These are phyloP conservation scores for Cryptosporidium sp. DNA, from an alignment of 169 alveolate genomes.

Conservation along the genomic window DNA sequence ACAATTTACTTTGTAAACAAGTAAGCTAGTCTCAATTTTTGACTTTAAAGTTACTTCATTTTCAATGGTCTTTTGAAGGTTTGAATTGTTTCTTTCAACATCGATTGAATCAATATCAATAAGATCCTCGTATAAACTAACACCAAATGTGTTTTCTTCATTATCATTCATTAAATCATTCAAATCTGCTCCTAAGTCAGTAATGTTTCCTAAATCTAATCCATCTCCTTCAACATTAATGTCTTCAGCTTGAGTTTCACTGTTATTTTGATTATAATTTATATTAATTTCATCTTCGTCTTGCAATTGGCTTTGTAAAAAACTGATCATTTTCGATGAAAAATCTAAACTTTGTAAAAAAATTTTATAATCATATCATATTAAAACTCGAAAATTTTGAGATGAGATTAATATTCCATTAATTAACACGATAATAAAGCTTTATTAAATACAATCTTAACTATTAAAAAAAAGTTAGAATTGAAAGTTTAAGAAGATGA, in stretches of 20 bases:
- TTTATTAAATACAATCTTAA: too few relatives aligned
- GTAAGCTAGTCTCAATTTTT: constrained; percentile 32
- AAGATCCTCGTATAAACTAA: constrained; percentile 64
- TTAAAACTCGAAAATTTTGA: background rate
- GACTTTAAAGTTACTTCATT: constrained; percentile 43
- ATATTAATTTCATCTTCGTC: background rate
- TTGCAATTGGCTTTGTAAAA: background rate
- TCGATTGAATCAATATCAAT: constrained; percentile 27
- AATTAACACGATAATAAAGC: background rate
- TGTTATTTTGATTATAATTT: background rate
- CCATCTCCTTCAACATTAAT: background rate
- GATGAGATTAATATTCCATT: background rate
- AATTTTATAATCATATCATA: background rate
- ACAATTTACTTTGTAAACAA: constrained; percentile 7
- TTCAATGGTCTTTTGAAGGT: constrained; percentile 9
- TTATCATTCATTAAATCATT: constrained; percentile 36
- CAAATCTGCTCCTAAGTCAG: constrained; percentile 21
- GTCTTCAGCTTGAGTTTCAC: background rate
- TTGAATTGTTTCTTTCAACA: background rate
- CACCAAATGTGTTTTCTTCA: constrained; percentile 58
- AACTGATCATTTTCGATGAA: background rate
- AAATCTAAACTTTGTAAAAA: background rate
- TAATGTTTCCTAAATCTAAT: background rate
- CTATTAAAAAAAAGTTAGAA: background rate
- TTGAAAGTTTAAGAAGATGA: background rate